Percentiles rank a stretch among this genome's conserved stretches.
These are phyloP conservation scores for Plasmopara viticola DNA, from an alignment of 352 stramenopile genomes.

Conservation along the genomic window DNA sequence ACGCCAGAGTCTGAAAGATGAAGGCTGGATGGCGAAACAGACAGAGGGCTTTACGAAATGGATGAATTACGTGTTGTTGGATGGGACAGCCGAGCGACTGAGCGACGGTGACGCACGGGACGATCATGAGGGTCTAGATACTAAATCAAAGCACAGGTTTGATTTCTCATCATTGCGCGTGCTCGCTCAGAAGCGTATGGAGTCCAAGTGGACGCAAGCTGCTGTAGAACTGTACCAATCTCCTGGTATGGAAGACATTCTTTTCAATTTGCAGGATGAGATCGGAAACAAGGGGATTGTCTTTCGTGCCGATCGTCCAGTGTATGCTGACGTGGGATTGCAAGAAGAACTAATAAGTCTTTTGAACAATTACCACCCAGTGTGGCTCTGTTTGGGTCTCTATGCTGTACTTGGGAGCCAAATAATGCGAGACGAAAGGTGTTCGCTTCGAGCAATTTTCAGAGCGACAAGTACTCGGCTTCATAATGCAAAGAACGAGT, in stretches of 20 bases:
- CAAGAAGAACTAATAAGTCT: conserved; percentile 80
- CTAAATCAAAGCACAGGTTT: conserved; percentile 19
- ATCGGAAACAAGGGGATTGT: conserved; percentile 67
- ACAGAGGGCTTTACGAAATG: conserved; percentile 78
- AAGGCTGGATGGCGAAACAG: conserved; percentile 78
- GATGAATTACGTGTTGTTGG: conserved; percentile 82
- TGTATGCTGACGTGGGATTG: conserved; percentile 88
- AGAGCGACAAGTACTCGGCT: conserved; percentile 11
- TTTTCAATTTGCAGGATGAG: conserved; percentile 66
- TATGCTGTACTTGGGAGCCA: conserved; percentile 77
- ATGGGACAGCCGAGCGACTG: conserved; percentile 28
- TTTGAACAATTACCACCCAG: conserved; percentile 88
- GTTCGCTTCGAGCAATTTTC: conserved; percentile 49
- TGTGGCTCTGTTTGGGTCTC: conserved; percentile 88
- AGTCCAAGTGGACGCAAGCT: conserved; percentile 53
- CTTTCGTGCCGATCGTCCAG: conserved; percentile 80
- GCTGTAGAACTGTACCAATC: conserved; percentile 58
- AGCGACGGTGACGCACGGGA: conserved; percentile 13
- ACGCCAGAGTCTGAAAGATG: conserved; percentile 57
- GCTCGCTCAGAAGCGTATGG: conserved; percentile 63
- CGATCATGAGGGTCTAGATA: conserved; percentile 3
- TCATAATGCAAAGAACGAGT: conserved; percentile 18
- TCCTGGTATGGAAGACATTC: conserved; percentile 40
- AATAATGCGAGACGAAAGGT: conserved; percentile 53
- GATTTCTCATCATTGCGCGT: conserved; percentile 69